Evolutionary conservation across 2,329 filamentous ascomycete genomes (phyloP), one percentile per base, ranked within the genome.

Genomic region (Ceratocystis cacaofunesta): DNA sequence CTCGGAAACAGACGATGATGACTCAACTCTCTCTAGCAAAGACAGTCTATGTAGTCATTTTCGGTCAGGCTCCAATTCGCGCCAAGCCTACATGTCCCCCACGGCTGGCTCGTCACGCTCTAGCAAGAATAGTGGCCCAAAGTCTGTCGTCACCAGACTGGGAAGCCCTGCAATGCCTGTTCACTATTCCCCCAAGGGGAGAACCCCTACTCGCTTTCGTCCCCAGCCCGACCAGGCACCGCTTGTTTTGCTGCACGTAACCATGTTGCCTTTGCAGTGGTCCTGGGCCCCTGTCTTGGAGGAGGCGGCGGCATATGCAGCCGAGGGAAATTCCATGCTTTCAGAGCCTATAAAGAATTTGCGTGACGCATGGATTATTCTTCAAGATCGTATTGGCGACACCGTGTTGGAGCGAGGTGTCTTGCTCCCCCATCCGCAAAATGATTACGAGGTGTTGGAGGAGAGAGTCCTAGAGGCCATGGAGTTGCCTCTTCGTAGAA

Each of bases 401-500:
- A 89, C 87, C 0, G 84, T 91, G 10, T 80, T 88, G 69, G 82
- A 88, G 71, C 81, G 89, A 25, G 89, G 88, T 1, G 80, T 94
- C 43, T 77, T 94, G 55, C 80, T 94, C 6, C 84, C 88, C 1
- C 90, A 94, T 72, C 89, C 89, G 0, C 83, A 89, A 69, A 86
- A 87, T 65, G 89, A 92, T 72, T 92, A 89, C 71, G 89, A 92
- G 73, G 76, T 90, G 66, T 80, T 94, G 0, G 88, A 92, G 74
- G 89, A 92, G 75, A 79, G 88, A 32, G 78, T 92, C 43, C 76
- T 92, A 2, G 88, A 92, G 73, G 85, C 86, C 1, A 75, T 92
- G 58, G 88, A 90, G 72, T 77, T 92, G 17, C 85, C 85, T 1
- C 77, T 85, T 36, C 78, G 78, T 17, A 78, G 82, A 1, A 77